These are phyloP conservation scores for Aegilops speltoides DNA, from an alignment of 176 grass and related monocot genomes.

Conservation along the genomic window DNA sequence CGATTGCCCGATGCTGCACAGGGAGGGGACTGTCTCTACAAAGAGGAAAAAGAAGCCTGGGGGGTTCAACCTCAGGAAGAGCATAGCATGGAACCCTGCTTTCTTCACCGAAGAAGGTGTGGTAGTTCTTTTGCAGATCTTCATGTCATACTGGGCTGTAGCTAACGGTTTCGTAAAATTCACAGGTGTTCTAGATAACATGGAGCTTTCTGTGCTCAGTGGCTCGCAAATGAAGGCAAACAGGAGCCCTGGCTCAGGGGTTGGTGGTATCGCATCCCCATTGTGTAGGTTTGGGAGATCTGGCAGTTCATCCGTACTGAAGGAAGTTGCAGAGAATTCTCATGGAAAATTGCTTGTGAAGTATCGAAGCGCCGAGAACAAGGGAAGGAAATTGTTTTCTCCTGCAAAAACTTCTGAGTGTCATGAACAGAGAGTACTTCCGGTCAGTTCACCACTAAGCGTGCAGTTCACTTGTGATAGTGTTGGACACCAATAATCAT, in stretches of 20 bases:
- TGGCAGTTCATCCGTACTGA: conserved; percentile 18
- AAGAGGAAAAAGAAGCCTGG: conserved; percentile 42
- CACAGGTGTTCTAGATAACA: conserved; percentile 72
- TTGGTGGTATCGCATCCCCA: conserved; percentile 23
- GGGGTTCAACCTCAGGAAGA: conserved; percentile 77
- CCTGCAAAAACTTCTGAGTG: conserved; percentile 37
- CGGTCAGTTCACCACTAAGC: conserved; percentile 26
- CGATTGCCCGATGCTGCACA: not conserved
- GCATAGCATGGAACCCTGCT: conserved; percentile 91
- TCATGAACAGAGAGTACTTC: conserved; percentile 28
- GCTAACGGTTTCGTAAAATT: not conserved
- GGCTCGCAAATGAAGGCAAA: conserved; percentile 45
- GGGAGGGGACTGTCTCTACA: not conserved
- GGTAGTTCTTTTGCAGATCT: not conserved
- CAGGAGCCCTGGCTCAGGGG: conserved; percentile 20
- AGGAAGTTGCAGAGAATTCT: conserved; percentile 23
- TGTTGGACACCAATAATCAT: not conserved
- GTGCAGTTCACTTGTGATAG: not conserved
- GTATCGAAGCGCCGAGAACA: conserved; percentile 23
- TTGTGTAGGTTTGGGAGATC: conserved; percentile 22
- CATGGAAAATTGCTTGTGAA: conserved; percentile 40
- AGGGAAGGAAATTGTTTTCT: conserved; percentile 55
- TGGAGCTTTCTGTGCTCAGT: conserved; percentile 72
- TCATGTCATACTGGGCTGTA: no score
- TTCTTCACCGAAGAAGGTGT: conserved; percentile 85